phyloP scores from a whole-genome alignment of 2,329 filamentous ascomycete species.

The Colletotrichum lupini region DNA sequence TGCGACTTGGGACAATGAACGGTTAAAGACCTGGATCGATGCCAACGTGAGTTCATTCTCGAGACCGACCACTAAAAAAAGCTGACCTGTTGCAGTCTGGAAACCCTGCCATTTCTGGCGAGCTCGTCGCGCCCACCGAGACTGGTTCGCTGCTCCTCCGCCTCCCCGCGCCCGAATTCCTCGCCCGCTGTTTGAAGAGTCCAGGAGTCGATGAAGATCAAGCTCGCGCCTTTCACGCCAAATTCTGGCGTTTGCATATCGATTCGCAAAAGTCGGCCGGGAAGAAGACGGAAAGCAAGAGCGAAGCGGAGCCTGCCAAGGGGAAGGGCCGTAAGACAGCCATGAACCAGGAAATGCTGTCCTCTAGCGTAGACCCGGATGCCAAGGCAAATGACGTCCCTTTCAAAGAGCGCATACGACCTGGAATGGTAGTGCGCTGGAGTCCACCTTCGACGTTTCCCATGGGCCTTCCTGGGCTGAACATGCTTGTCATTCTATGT shows the following conservation, averaged over 20 bases:
- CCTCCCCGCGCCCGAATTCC: constrained; percentile 52
- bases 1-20: constrained; percentile 52
- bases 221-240: constrained; percentile 53
- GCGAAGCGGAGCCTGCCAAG: background rate
- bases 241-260: constrained; percentile 55
- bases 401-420: constrained; percentile 53
- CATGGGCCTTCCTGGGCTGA: constrained; percentile 35
- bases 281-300: background rate
- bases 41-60: constrained; percentile 48
- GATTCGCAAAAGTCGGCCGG: constrained; percentile 45
- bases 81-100: constrained; percentile 48
- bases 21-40: constrained; percentile 52
- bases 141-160: constrained; percentile 54
- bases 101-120: constrained; percentile 45
- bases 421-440: constrained; percentile 55
- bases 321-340: background rate
- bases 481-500: constrained; percentile 48
- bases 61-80: no score
- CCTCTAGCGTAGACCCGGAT: constrained; percentile 45
- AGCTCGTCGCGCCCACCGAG: constrained; percentile 52
- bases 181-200: constrained; percentile 52
- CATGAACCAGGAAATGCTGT: constrained; percentile 5
- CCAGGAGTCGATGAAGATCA: constrained; percentile 48
- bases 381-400: constrained; percentile 39
- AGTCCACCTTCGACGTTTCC: constrained; percentile 36